phyloP scores from a whole-genome alignment of 2,329 filamentous ascomycete genomes.

The Trichoderma breve region DNA sequence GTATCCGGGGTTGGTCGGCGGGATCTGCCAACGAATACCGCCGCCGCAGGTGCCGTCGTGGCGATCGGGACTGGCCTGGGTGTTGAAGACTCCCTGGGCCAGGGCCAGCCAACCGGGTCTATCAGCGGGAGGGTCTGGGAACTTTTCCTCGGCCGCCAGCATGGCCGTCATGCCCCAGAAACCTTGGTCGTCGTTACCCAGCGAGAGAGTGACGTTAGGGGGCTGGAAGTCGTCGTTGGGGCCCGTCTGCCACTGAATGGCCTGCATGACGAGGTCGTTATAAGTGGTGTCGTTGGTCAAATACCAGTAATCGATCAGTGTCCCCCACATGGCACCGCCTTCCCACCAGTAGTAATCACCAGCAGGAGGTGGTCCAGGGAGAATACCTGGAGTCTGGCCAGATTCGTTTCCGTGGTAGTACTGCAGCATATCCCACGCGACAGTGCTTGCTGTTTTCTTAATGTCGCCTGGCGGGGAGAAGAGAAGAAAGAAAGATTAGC shows the following conservation, averaged over 20 bases:
- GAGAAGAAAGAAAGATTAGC: neutral
- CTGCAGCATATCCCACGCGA: constrained; percentile 46
- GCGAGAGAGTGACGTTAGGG: constrained; percentile 48
- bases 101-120: constrained; percentile 56
- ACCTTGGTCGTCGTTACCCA: constrained; percentile 65
- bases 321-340: constrained; percentile 60
- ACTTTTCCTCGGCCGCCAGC: constrained; percentile 56
- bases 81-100: constrained; percentile 63
- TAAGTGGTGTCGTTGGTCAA: constrained; percentile 59
- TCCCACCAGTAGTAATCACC: constrained; percentile 67
- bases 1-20: constrained; percentile 69
- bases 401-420: constrained; percentile 48
- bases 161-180: constrained; percentile 67
- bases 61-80: constrained; percentile 53
- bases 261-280: constrained; percentile 52
- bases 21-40: constrained; percentile 77
- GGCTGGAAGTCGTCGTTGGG: constrained; percentile 56
- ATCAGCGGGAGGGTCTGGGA: constrained; percentile 51
- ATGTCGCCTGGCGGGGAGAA: constrained; percentile 33
- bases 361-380: constrained; percentile 46
- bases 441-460: constrained; percentile 37
- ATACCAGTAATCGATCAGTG: constrained; percentile 63
- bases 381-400: constrained; percentile 46
- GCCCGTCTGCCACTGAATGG: constrained; percentile 53
- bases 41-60: constrained; percentile 55